Base-by-base conservation (phyloP, 768 basidiomycete species). In the Lactarius sp. region DNA sequence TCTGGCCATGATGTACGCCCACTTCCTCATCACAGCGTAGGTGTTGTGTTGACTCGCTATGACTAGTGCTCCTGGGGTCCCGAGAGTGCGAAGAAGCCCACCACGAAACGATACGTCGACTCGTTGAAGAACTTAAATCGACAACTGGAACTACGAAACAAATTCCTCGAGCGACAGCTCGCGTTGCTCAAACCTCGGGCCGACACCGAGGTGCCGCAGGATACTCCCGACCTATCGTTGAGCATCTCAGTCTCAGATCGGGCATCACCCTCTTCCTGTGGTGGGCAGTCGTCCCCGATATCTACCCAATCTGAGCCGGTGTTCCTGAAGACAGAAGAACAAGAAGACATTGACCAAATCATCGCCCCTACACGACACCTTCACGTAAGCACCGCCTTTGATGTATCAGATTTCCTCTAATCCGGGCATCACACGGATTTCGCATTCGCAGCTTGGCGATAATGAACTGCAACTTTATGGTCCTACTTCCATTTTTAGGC, bases 71-170 rank as follows among this genome's bases (percentile, higher is more conserved):
- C 72, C 6, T 75, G 74, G 74, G 74, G 72, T 22, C 69, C 72
- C 36, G 73, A 75, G 57, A 74, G 70, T 4, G 73, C 73, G 12
- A 74, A 75, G 67, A 71, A 71, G 52, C 73, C 73, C 6, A 69
- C 68, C 31, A 74, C 72, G 8, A 73, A 73, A 53, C 73, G 73
- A 59, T 73, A 74, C 64, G 74, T 75, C 52, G 73, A 75, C 49
- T 71, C 71, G 4, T 65, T 74, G 34, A 70, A 68, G 42, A 72
- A 70, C 58, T 68, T 69, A 62, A 72, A 72, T 54, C 66, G 68
- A 33, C 66, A 66, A 8, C 67, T 74, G 41, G 71, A 71, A n/a
- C 62, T 56, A 34, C 67, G 70, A 6, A 69, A 72, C 53, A 70
- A 65, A 54, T 70, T 72, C 41, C 70, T 72, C 39, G 72, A 75